Conservation (phyloP, 495 filamentous ascomycete species). For the Hypoxylon crocopeplum region DNA sequence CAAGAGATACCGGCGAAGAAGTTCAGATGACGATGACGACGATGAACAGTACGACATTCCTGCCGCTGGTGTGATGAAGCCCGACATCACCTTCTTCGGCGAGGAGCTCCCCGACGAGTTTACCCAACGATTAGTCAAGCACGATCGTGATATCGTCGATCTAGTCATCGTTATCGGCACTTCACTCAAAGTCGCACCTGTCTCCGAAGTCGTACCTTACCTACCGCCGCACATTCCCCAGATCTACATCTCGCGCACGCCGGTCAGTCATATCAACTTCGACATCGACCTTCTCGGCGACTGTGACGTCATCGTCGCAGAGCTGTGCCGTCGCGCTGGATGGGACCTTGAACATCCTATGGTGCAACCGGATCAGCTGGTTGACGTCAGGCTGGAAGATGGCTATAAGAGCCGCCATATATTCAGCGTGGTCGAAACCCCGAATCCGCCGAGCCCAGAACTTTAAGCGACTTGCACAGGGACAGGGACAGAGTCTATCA, state of each 20-base stretch:
- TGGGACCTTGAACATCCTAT: constrained; percentile 93
- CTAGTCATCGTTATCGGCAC: constrained; percentile 98
- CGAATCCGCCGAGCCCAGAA: background rate
- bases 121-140: constrained; percentile 75
- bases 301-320: constrained; percentile 88
- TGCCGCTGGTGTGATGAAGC: constrained; percentile 93
- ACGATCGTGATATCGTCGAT: constrained; percentile 81
- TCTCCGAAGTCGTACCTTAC: constrained; percentile 86
- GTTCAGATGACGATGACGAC: constrained; percentile 62
- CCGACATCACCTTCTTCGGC: constrained; percentile 98
- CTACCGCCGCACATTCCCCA: constrained; percentile 83
- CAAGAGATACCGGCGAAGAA: constrained; percentile 69
- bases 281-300: constrained; percentile 94
- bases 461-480: background rate
- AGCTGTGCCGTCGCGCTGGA: constrained; percentile 82
- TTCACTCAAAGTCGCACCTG: constrained; percentile 93
- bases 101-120: constrained; percentile 87
- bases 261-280: constrained; percentile 88
- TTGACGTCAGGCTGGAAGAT: constrained; percentile 63
- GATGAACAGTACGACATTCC: constrained; percentile 74
- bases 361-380: constrained; percentile 72
- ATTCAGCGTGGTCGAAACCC: constrained; percentile 51
- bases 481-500: background rate
- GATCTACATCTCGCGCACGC: constrained; percentile 90
- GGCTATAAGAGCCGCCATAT: constrained; percentile 71